These are phyloP conservation scores for Musa schizocarpa DNA, from an alignment of 176 grass and related monocot genomes.

Conservation along the genomic window DNA sequence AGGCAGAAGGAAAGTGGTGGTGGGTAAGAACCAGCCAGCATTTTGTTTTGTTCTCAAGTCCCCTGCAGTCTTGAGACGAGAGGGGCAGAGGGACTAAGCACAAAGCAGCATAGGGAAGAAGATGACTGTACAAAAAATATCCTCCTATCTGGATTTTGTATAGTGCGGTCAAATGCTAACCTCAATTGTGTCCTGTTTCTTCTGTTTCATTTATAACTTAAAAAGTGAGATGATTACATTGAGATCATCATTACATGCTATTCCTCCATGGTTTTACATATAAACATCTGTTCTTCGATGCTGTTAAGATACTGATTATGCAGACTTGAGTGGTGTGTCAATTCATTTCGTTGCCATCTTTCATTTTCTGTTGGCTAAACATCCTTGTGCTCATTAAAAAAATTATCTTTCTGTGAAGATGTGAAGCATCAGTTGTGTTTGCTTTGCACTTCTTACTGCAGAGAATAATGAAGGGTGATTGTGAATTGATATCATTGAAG, in stretches of 20 bases:
- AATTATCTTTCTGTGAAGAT: too few relatives aligned
- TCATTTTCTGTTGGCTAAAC: too few relatives aligned
- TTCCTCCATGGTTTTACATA: not conserved
- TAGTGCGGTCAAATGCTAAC: conserved; percentile 18
- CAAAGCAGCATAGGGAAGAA: not conserved
- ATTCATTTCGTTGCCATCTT: too few relatives aligned
- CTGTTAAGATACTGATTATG: not conserved
- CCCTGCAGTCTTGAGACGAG: not conserved
- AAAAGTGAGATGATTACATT: conserved; percentile 9
- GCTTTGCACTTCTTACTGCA: too few relatives aligned
- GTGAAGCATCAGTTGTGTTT: not conserved
- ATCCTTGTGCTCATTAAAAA: too few relatives aligned
- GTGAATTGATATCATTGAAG: too few relatives aligned
- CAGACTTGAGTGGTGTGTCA: not conserved
- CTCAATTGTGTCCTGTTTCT: not conserved
- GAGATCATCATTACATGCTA: conserved; percentile 4
- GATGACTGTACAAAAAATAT: not conserved
- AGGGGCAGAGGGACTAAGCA: not conserved
- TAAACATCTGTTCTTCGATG: not conserved
- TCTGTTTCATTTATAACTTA: conserved; percentile 7
- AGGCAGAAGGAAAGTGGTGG: not conserved
- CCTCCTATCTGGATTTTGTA: conserved; percentile 18
- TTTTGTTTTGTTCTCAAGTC: not conserved
- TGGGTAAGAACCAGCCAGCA: not conserved
- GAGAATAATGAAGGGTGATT: too few relatives aligned